Evolutionary conservation across 208 protist genomes (phyloP).

Genomic region (Strigomonas oncopelti): DNA sequence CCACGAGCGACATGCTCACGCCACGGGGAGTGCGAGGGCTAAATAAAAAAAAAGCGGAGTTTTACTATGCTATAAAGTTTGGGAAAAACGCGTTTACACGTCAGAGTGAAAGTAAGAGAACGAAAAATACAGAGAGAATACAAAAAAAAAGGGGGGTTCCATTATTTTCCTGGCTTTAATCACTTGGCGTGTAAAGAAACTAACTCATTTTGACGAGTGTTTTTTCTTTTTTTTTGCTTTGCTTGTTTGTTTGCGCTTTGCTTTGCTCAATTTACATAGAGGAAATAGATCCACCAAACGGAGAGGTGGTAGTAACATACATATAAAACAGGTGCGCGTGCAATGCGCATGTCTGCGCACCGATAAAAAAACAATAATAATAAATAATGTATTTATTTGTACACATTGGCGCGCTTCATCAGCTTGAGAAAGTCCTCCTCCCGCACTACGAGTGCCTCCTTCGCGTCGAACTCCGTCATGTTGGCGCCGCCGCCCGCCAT

Average conservation of each 20-base stretch:
- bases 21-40: neutral
- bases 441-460: constrained; percentile 68
- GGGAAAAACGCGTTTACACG: neutral
- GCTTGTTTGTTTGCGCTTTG: constrained; percentile 6
- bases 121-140: constrained; percentile 12
- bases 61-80: neutral
- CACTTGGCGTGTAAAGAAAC: too few species aligned
- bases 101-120: constrained; percentile 20
- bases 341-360: too few species aligned
- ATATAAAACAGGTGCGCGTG: neutral
- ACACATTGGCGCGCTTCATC: constrained; percentile 94
- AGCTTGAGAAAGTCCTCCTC: constrained; percentile 95
- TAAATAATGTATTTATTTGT: constrained; percentile 24
- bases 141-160: too few species aligned
- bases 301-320: constrained; percentile 1
- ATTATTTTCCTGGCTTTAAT: too few species aligned
- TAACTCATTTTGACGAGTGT: too few species aligned
- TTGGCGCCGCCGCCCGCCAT: neutral
- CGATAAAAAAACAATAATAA: neutral
- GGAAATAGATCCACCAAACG: constrained; percentile 1
- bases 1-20: constrained; percentile 54
- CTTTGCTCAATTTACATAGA: neutral
- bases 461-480: constrained; percentile 52
- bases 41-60: constrained; percentile 11
- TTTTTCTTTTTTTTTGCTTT: neutral